Base-by-base conservation (phyloP, 345 rosid species). In the Eucalyptus marginata region DNA sequence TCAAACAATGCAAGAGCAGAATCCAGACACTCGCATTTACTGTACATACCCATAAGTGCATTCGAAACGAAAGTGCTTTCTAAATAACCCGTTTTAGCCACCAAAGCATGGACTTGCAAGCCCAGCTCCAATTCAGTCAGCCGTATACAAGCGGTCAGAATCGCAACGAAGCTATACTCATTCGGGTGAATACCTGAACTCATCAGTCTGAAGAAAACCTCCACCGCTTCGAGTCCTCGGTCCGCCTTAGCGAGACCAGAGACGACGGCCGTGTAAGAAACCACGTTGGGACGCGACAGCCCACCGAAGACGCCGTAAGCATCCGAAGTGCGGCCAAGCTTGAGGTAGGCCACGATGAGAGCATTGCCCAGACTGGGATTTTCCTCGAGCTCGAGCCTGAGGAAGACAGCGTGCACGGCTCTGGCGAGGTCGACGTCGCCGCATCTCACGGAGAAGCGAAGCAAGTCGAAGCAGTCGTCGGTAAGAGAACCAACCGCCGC, bases 11-110 rank as follows among this genome's bases (percentile, higher is more conserved):
- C 88, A 86, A 92, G 80, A 59, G 91, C 96, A 91, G n/a, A 88
- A 71, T 91, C 90, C 80, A 92, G 89, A 89, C 84, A 84, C 80
- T 93, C 92, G 49, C 89, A 90, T 25, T 94, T 95, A 0, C 91
- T 88, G 9, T 96, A 97, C 90, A 97, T 66, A 40, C 94, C 94
- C 96, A 96, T 93, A n/a, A 97, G 87, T 86, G 96, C 90, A 89
- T 96, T 97, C 7, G 91, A 91, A 86, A 96, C 98, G 86, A 89
- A 96, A 49, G 94, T 93, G 62, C 87, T 84, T 49, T 93, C 94
- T 80, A 91, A 86, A 80, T 13, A 87, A 16, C 94, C 94, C 90
- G 87, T 66, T 90, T 94, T 95, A 51, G 93, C 49, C 20, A 86
- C 91, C 93, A 95, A 89, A 29, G 88, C 94, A 89, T 94, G 96